Evolutionary conservation across 257 asterid genomes (phyloP).

Genomic region (Sherardia arvensis): DNA sequence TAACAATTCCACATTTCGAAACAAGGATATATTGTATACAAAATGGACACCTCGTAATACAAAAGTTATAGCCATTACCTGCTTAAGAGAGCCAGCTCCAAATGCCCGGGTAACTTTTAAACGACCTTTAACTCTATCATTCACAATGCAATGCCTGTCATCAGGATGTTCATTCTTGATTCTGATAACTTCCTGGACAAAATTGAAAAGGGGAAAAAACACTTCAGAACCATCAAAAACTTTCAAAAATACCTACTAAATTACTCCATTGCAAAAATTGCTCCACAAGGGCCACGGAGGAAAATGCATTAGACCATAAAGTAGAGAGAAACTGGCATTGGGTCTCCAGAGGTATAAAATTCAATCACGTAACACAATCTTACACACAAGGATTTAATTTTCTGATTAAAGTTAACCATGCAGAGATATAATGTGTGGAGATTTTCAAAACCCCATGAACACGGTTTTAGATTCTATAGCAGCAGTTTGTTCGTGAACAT

Average conservation of each 20-base stretch:
- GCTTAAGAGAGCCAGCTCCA: slow-evolving; percentile 97
- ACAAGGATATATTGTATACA: not conserved
- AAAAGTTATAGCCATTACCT: slow-evolving; percentile 36
- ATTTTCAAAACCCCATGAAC: not conserved
- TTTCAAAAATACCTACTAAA: not conserved
- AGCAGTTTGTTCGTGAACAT: not conserved
- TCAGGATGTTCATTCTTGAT: slow-evolving; percentile 96
- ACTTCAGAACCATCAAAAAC: not conserved
- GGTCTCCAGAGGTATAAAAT: not conserved
- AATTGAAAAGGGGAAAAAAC: not conserved
- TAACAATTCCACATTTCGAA: not conserved
- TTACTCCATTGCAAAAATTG: not conserved
- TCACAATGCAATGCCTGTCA: slow-evolving; percentile 83
- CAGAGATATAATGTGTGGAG: no score
- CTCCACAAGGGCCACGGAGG: not conserved
- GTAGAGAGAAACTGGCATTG: not conserved
- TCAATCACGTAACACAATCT: not conserved
- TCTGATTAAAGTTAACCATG: not conserved
- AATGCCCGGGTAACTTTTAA: slow-evolving; percentile 97
- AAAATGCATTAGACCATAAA: not conserved
- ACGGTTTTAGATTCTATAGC: not conserved
- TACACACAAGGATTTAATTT: not conserved
- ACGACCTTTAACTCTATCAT: slow-evolving; percentile 92
- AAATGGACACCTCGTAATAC: not conserved
- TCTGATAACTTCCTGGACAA: slow-evolving; percentile 71